Base-by-base conservation (phyloP, 345 rosid species). In the Melaleuca alternifolia region DNA sequence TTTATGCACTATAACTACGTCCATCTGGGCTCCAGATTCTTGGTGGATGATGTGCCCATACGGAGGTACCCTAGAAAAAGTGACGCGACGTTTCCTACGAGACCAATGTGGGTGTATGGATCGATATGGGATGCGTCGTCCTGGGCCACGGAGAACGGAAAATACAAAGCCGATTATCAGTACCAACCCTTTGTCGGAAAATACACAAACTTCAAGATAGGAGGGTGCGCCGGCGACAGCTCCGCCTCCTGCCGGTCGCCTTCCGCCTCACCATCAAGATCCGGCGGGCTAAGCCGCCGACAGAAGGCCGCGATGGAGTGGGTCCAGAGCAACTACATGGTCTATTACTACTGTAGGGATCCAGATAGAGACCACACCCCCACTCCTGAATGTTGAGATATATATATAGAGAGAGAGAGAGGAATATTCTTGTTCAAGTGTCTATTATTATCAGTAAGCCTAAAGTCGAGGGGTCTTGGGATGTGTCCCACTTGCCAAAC, bases 71-170 rank as follows among this genome's bases (percentile, higher is more conserved):
- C 92, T 21, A 94, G 93, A 84, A 97, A 93, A 86, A 92, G 85
- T 50, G 96, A 92, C 37, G 94, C 90, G 2, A 94, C 95, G 21
- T 97, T 93, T 84, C 99, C 99, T 0, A 51, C 59, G 30, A 92
- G 99, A 71, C 99, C 99, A 23, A 91, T 97, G 98, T 95, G 93
- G 93, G 89, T 93, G 7, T 95, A 95, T n/a, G 99, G 99, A 9
- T 96, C 99, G 23, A 91, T 96, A 86, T 96, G 99, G 99, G 99
- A 97, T 86, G 99, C 98, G 41, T 97, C 99, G 1, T 91, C 95
- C 3, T 97, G 99, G 99, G 99, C 99, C 87, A 97, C 99, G 0
- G 99, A 97, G 84, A 87, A 94, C 23, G 99, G 98, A 23, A 96
- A 88, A 76, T 95, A 96, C 92, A 94, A 91, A 86, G 98, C 97